phyloP scores from a whole-genome alignment of 495 filamentous ascomycete genomes.

The Annulohypoxylon stygium region DNA sequence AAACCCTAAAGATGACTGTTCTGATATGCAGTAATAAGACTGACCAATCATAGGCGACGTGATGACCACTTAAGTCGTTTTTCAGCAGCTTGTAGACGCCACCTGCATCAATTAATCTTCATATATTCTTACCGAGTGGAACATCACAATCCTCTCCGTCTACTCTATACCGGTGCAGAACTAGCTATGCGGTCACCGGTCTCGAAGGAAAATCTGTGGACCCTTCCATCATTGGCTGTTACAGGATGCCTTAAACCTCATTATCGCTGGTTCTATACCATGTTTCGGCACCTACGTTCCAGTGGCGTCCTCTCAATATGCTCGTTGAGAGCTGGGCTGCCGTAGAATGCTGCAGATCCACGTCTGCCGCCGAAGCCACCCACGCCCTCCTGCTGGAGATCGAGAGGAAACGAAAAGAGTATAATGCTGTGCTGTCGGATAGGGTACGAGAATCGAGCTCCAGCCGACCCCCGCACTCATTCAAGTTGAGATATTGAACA shows the following conservation, averaged over 20 bases:
- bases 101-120: slow-evolving; percentile 26
- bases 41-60: slow-evolving; percentile 21
- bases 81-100: slow-evolving; percentile 1
- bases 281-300: slow-evolving; percentile 9
- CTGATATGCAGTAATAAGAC: neutral
- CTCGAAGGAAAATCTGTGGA: neutral
- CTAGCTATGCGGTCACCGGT: slow-evolving; percentile 11
- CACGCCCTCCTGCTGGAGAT: neutral
- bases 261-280: neutral
- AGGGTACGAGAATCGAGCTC: neutral
- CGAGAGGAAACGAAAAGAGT: neutral
- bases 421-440: neutral
- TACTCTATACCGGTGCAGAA: neutral
- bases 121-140: slow-evolving; percentile 10
- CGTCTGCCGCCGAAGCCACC: neutral
- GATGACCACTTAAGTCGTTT: slow-evolving; percentile 16
- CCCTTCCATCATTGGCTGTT: slow-evolving; percentile 26
- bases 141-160: no score
- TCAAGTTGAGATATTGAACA: slow-evolving; percentile 13
- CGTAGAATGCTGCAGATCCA: neutral
- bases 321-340: slow-evolving; percentile 5
- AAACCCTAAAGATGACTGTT: neutral
- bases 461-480: slow-evolving; percentile 2
- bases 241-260: neutral
- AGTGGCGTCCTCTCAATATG: slow-evolving; percentile 1